These are phyloP conservation scores for Spathaspora sp. DNA, from an alignment of 1,139 yeast genomes.

Conservation along the genomic window DNA sequence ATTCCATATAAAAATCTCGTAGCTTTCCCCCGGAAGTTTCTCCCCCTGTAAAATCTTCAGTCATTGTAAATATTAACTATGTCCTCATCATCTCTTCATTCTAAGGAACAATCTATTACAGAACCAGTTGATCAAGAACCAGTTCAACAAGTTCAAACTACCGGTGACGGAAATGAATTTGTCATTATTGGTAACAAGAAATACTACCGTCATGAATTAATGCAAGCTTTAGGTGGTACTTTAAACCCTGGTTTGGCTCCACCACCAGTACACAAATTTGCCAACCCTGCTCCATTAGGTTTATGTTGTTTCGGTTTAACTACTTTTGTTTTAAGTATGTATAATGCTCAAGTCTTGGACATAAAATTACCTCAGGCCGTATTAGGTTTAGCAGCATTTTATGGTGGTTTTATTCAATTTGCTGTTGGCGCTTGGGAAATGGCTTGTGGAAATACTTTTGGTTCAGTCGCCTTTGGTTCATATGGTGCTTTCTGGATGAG, in stretches of 20 bases:
- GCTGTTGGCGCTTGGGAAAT: constrained; percentile 56
- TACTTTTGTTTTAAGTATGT: constrained; percentile 48
- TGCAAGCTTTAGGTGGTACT: constrained; percentile 41
- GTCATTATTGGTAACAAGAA: constrained; percentile 17
- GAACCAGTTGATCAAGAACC: constrained; percentile 15
- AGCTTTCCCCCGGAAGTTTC: neutral
- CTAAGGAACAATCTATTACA: constrained; percentile 6
- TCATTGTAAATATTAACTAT: neutral
- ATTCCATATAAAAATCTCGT: too few species aligned
- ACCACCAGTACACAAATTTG: constrained; percentile 34
- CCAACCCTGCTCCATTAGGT: constrained; percentile 65
- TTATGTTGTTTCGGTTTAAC: constrained; percentile 53
- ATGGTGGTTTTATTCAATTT: constrained; percentile 49
- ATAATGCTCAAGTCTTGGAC: constrained; percentile 43
- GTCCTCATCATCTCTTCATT: constrained; percentile 4
- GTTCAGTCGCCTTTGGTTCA: constrained; percentile 40
- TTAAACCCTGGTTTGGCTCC: constrained; percentile 37
- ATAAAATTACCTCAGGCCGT: constrained; percentile 34
- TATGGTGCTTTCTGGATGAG: constrained; percentile 48
- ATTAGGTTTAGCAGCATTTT: constrained; percentile 45
- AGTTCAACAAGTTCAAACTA: constrained; percentile 2
- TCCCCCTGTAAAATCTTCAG: neutral
- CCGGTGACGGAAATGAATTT: constrained; percentile 8
- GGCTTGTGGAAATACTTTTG: constrained; percentile 39
- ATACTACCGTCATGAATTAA: constrained; percentile 31